phyloP scores from a whole-genome alignment of 495 filamentous ascomycete species.

The Antarctomyces pellizariae region DNA sequence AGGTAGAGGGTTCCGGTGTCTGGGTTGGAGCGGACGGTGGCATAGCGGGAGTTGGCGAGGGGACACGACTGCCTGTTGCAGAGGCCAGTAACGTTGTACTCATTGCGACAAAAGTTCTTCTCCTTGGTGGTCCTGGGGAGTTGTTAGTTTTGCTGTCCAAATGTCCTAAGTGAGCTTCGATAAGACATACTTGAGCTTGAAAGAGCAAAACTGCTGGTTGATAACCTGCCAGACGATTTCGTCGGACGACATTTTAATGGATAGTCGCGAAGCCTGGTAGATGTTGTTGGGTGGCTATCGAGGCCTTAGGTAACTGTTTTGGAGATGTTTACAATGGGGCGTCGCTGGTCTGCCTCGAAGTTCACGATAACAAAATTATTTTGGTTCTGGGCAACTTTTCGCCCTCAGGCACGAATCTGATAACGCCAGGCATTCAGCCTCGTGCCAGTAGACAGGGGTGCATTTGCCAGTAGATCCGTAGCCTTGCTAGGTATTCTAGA shows the following conservation, averaged over 20 bases:
- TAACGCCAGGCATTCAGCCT: too few species aligned
- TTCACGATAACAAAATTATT: too few species aligned
- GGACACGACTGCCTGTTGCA: constrained; percentile 92
- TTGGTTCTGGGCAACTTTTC: too few species aligned
- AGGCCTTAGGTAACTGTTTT: too few species aligned
- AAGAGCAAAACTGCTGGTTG: constrained; percentile 87
- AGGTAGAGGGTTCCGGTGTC: constrained; percentile 72
- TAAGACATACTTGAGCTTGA: constrained; percentile 66
- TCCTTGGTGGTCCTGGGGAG: constrained; percentile 59
- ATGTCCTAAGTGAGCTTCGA: constrained; percentile 1
- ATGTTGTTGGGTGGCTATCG: too few species aligned
- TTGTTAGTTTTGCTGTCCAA: constrained; percentile 8
- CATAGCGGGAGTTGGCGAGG: constrained; percentile 87
- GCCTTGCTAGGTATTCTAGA: too few species aligned
- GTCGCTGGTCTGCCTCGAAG: too few species aligned
- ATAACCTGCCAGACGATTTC: constrained; percentile 97
- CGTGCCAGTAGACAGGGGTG: too few species aligned
- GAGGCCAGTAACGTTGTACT: constrained; percentile 84
- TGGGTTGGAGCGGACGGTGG: constrained; percentile 67
- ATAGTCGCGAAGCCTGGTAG: too few species aligned
- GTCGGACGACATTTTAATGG: constrained; percentile 68
- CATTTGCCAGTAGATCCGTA: too few species aligned
- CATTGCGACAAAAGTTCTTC: constrained; percentile 86
- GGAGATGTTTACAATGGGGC: too few species aligned
- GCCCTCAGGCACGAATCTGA: too few species aligned